Percentiles rank a stretch among this genome's conserved stretches.
These are phyloP conservation scores for Cercospora sojina DNA, from an alignment of 2,329 filamentous ascomycete species.

Conservation along the genomic window DNA sequence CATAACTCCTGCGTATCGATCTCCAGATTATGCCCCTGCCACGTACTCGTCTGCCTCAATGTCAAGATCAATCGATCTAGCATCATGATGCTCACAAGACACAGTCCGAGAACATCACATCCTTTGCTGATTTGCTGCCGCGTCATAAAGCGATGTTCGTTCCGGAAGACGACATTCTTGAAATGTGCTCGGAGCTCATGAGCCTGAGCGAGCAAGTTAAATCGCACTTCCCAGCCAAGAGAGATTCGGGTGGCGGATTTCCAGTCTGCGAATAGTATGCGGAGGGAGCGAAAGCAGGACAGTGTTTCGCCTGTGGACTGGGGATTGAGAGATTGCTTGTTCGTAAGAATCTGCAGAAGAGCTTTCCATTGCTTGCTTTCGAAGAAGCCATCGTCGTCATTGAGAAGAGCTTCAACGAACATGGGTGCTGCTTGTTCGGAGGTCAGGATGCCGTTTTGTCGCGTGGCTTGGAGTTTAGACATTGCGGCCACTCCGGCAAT, in stretches of 20 bases:
- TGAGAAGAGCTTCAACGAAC: slow-evolving; percentile 21
- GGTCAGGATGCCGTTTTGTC: background rate
- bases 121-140: slow-evolving; percentile 11
- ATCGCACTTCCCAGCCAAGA: slow-evolving; percentile 1
- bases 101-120: slow-evolving; percentile 19
- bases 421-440: slow-evolving; percentile 18
- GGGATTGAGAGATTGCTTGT: slow-evolving; percentile 11
- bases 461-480: slow-evolving; percentile 11
- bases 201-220: slow-evolving; percentile 13
- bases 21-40: slow-evolving; percentile 15
- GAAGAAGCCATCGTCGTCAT: slow-evolving; percentile 17
- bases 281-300: slow-evolving; percentile 15
- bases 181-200: slow-evolving; percentile 17
- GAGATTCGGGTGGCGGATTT: slow-evolving; percentile 2
- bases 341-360: slow-evolving; percentile 11
- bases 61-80: slow-evolving; percentile 19
- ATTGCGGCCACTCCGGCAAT: slow-evolving; percentile 20
- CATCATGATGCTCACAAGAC: slow-evolving; percentile 19
- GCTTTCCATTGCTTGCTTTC: slow-evolving; percentile 19
- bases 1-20: slow-evolving; percentile 18
- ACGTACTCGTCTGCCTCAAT: slow-evolving; percentile 6
- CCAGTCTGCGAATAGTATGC: slow-evolving; percentile 12
- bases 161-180: slow-evolving; percentile 12
- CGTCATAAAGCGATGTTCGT: slow-evolving; percentile 11
- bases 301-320: slow-evolving; percentile 14